phyloP scores from a whole-genome alignment of 139 green algal species.

The Chlorella sp. region DNA sequence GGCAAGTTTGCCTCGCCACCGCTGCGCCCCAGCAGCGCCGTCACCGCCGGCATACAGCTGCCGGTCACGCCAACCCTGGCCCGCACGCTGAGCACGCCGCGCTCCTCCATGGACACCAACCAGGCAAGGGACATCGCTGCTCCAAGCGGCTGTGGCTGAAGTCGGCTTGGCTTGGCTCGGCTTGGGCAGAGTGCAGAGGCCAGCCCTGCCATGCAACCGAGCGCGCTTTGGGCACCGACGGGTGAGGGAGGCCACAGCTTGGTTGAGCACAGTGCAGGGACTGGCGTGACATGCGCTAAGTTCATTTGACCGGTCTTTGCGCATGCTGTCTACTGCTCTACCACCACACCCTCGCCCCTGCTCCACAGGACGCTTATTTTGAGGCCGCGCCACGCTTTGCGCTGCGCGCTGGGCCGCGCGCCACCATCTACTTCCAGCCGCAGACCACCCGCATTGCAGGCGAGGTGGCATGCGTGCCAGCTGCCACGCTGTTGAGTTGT shows the following conservation, averaged over 20 bases:
- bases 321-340: not conserved
- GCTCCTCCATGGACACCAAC: slow-evolving; percentile 16
- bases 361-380: slow-evolving; percentile 51
- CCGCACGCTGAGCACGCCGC: slow-evolving; percentile 1
- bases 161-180: not conserved
- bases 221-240: not conserved
- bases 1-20: not conserved
- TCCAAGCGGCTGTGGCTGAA: too few relatives aligned
- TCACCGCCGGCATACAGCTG: not conserved
- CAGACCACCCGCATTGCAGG: not conserved
- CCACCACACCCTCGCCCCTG: too few relatives aligned
- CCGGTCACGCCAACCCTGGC: not conserved
- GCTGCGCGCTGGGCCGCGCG: slow-evolving; percentile 30
- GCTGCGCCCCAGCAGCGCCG: too few relatives aligned
- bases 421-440: slow-evolving; percentile 87
- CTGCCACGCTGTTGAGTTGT: too few relatives aligned
- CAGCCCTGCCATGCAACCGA: not conserved
- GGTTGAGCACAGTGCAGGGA: not conserved
- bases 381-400: slow-evolving; percentile 54
- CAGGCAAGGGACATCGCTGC: not conserved
- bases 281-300: too few relatives aligned
- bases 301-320: too few relatives aligned
- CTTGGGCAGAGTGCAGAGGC: not conserved
- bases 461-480: too few relatives aligned
- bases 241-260: not conserved